Evolutionary conservation across 1,284 basidiomycete species (phyloP).

Genomic region (Cryptococcus sp.): DNA sequence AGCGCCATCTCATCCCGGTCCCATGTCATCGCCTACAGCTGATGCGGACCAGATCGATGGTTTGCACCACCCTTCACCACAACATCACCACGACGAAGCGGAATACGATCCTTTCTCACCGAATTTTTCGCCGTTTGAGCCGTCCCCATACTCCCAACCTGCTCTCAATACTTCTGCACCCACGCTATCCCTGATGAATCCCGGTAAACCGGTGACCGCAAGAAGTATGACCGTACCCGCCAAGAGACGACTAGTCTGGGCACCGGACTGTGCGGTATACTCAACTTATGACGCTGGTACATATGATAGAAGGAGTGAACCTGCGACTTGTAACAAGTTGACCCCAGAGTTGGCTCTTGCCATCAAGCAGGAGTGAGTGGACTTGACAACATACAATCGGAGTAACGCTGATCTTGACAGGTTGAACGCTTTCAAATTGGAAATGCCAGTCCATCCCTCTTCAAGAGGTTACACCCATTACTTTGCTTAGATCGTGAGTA

Average conservation of each 20-base stretch:
- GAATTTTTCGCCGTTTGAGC: conserved; percentile 50
- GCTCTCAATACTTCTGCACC: conserved; percentile 65
- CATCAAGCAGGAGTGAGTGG: conserved; percentile 76
- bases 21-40: conserved; percentile 70
- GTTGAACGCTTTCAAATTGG: conserved; percentile 94
- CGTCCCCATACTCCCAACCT: conserved; percentile 21
- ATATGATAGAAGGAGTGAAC: conserved; percentile 92
- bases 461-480: conserved; percentile 74
- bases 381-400: background rate
- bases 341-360: conserved; percentile 90
- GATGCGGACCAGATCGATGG: conserved; percentile 83
- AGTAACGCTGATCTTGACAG: conserved; percentile 8
- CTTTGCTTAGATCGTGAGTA: conserved; percentile 46
- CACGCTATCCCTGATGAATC: conserved; percentile 62
- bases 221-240: conserved; percentile 31
- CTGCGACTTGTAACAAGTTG: conserved; percentile 91
- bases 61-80: conserved; percentile 55
- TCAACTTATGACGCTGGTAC: conserved; percentile 86
- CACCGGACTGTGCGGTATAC: conserved; percentile 86
- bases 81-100: conserved; percentile 45
- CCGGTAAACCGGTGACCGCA: conserved; percentile 33
- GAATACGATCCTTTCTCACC: conserved; percentile 53
- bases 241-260: conserved; percentile 72
- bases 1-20: conserved; percentile 53
- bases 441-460: conserved; percentile 91